Conservation (phyloP, 2,329 filamentous ascomycete genomes). For the Xylaria sp. region DNA sequence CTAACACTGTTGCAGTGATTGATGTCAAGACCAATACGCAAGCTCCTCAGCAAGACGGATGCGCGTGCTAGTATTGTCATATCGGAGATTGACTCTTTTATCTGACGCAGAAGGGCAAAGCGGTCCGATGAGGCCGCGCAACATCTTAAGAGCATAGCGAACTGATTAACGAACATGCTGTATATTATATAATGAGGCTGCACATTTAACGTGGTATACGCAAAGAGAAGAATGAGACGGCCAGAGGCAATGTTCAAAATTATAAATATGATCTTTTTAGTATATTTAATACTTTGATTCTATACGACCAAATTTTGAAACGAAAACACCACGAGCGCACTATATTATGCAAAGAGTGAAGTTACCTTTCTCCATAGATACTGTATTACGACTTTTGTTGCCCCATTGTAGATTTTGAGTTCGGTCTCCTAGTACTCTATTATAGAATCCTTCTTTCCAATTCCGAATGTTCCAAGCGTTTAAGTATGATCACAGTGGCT, state of each 20-base stretch:
- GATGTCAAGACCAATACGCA: conserved; percentile 87
- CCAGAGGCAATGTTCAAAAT: conserved; percentile 39
- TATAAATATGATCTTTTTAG: conserved; percentile 46
- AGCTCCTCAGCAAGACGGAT: conserved; percentile 77
- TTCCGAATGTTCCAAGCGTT: background rate
- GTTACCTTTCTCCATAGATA: conserved; percentile 7
- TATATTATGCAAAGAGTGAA: conserved; percentile 2
- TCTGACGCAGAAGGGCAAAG: conserved; percentile 25
- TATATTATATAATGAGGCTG: conserved; percentile 42
- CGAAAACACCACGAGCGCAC: conserved; percentile 2
- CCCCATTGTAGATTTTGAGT: conserved; percentile 7
- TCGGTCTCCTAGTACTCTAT: background rate
- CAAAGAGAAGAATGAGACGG: conserved; percentile 40
- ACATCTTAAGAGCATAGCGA: conserved; percentile 49
- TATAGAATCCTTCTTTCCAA: conserved; percentile 4
- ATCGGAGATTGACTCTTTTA: conserved; percentile 11
- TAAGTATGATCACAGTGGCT: conserved; percentile 1
- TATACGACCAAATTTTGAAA: conserved; percentile 19
- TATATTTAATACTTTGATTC: conserved; percentile 49
- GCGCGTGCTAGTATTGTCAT: conserved; percentile 65
- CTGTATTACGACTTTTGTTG: conserved; percentile 1
- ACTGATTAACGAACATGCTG: conserved; percentile 45
- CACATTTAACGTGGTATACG: conserved; percentile 28
- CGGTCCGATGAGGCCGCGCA: conserved; percentile 15
- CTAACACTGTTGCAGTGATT: conserved; percentile 73